Percentiles rank a stretch among this genome's conserved stretches.
Conservation (phyloP, 2,329 filamentous ascomycete species). For the Fusarium caatingaense region DNA sequence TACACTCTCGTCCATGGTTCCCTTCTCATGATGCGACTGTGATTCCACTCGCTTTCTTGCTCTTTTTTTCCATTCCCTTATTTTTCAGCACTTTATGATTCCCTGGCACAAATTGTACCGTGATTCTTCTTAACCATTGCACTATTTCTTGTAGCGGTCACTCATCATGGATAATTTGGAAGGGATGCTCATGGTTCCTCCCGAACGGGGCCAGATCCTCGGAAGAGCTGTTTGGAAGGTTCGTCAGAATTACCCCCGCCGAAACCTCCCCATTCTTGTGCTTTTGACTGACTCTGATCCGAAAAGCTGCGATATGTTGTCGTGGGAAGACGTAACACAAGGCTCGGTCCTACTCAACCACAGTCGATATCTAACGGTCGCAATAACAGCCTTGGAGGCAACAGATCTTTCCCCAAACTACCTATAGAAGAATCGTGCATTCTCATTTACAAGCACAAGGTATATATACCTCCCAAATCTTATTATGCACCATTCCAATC, state of each 20-base stretch:
- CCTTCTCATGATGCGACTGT: slow-evolving; percentile 45
- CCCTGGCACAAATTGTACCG: background rate
- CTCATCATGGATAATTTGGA: slow-evolving; percentile 55
- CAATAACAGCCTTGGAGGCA: slow-evolving; percentile 51
- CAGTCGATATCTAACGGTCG: slow-evolving; percentile 55
- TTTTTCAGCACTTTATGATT: background rate
- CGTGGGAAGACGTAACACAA: slow-evolving; percentile 56
- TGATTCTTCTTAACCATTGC: background rate
- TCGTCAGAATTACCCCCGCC: slow-evolving; percentile 32
- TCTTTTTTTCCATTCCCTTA: background rate
- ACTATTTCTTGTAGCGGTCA: slow-evolving; percentile 2
- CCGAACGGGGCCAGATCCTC: slow-evolving; percentile 63
- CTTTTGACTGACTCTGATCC: slow-evolving; percentile 33
- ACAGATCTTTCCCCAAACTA: slow-evolving; percentile 52
- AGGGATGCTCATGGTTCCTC: slow-evolving; percentile 62
- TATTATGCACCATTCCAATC: background rate
- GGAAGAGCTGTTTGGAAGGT: slow-evolving; percentile 66
- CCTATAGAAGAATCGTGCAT: slow-evolving; percentile 60
- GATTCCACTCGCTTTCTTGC: slow-evolving; percentile 21
- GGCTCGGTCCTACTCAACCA: slow-evolving; percentile 52
- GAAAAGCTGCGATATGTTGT: slow-evolving; percentile 69
- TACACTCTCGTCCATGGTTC: slow-evolving; percentile 23
- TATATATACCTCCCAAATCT: slow-evolving; percentile 45
- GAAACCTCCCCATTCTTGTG: background rate
- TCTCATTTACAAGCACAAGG: slow-evolving; percentile 68